Percentiles rank a stretch among this genome's conserved stretches.
phyloP scores from a whole-genome alignment of 164 flowering plant species.

The Berberis vulgaris region DNA sequence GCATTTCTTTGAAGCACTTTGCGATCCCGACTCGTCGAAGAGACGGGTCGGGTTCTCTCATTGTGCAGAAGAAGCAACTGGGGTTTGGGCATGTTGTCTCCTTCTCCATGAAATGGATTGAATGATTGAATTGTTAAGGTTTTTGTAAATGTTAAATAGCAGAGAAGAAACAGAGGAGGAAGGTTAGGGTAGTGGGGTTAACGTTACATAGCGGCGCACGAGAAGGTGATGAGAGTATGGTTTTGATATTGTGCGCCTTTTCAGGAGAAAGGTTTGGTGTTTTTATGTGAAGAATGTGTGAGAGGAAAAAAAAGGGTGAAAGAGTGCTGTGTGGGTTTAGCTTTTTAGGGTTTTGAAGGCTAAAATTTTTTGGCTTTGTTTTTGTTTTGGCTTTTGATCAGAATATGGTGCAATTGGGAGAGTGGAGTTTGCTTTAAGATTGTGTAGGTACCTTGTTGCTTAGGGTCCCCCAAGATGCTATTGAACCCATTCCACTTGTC shows the following conservation, averaged over 20 bases:
- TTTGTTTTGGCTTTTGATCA: too few species aligned
- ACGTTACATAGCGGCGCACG: conserved; percentile 22
- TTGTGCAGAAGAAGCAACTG: conserved; percentile 65
- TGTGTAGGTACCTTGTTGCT: too few species aligned
- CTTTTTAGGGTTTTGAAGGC: too few species aligned
- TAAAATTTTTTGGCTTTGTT: too few species aligned
- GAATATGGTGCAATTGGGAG: too few species aligned
- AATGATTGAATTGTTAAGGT: conserved; percentile 7
- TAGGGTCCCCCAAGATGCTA: too few species aligned
- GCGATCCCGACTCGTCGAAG: conserved; percentile 30
- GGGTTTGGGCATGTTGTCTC: conserved; percentile 23
- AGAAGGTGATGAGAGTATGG: not conserved
- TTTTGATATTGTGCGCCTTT: too few species aligned
- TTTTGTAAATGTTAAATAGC: not conserved
- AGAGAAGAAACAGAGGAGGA: not conserved
- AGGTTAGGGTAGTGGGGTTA: conserved; percentile 3
- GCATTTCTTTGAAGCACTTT: conserved; percentile 43
- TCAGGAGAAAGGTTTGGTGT: not conserved
- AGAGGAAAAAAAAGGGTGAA: too few species aligned
- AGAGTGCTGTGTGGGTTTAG: too few species aligned
- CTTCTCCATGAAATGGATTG: not conserved
- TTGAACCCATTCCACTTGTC: too few species aligned
- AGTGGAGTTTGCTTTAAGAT: too few species aligned
- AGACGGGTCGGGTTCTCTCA: conserved; percentile 44
- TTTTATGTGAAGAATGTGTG: not conserved